Evolutionary conservation across 768 basidiomycete species (phyloP), one percentile per base, ranked within the genome.

Genomic region (Sarcomyxa edulis): DNA sequence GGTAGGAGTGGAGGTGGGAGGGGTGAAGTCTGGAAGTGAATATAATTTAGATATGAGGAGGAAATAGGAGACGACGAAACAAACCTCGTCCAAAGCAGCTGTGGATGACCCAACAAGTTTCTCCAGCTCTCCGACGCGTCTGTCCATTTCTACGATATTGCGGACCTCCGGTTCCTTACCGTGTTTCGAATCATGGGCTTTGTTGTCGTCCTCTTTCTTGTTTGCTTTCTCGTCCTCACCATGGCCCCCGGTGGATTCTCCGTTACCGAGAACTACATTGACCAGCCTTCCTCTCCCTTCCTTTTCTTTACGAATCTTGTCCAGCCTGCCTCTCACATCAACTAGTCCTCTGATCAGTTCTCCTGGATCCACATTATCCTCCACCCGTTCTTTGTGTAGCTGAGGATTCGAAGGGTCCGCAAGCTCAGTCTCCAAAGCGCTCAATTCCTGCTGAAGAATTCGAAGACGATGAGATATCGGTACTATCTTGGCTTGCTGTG

Each of bases 1-100:
- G 89, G 83, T 3, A 96, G 65, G n/a, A 97, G 68, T 3, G 89
- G 87, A 5, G 83, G 72, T 1, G 88, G 84, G 12, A 91, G 68
- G 2, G 82, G 81, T 0, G 84, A 76, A 1, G 74, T 66, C 86
- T 89, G 45, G n/a, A n/a, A n/a, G n/a, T 7, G 16, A 24, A 27
- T 6, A 20, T 6, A 30, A 34, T 26, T 33, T 22, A 32, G 35
- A 11, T 12, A 16, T 27, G 9, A 37, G n/a, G 21, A 18, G 23
- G 6, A 9, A 19, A 23, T 14, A 21, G 39, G 26, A 35, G 12
- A 29, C 7, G 37, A 23, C 24, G 4, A 22, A 26, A 54, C 71
- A 39, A 55, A 91, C 93, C 68, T 95, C 90, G 55, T 96, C 91
- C 8, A 93, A 53, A 6, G 79, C 69, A 9, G 83, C 72, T 39